A percentile compares a stretch with the other conserved stretches of the same genome.
phyloP scores from a whole-genome alignment of 768 basidiomycete species.

The Floccularia luteovirens region DNA sequence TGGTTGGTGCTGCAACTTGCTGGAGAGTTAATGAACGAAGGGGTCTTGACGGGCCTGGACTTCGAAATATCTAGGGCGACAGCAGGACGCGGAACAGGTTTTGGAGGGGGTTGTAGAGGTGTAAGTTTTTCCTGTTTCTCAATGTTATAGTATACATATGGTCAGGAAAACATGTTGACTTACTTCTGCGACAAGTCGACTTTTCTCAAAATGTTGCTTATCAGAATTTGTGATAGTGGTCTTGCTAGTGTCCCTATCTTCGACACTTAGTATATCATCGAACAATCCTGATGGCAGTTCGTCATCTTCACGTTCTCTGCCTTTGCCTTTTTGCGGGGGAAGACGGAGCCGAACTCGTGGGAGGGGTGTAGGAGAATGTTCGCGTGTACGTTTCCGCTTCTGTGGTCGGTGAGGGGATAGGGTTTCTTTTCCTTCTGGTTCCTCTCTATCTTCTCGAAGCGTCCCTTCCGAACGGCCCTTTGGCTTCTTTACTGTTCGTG shows the following conservation, averaged over 20 bases:
- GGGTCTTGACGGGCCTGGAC: constrained; percentile 54
- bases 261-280: constrained; percentile 67
- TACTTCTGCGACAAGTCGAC: constrained; percentile 71
- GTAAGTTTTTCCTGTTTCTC: constrained; percentile 38
- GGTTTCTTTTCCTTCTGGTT: constrained; percentile 43
- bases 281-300: constrained; percentile 56
- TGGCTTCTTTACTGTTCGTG: too few relatives aligned
- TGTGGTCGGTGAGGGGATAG: constrained; percentile 18
- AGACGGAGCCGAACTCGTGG: constrained; percentile 47
- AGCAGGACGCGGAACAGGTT: constrained; percentile 11
- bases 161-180: constrained; percentile 12
- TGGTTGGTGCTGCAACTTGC: constrained; percentile 29
- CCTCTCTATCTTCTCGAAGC: constrained; percentile 46
- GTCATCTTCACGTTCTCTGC: constrained; percentile 64
- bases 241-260: constrained; percentile 67
- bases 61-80: constrained; percentile 18
- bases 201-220: constrained; percentile 66
- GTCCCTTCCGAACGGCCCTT: too few relatives aligned
- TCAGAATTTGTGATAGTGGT: constrained; percentile 58
- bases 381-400: constrained; percentile 42
- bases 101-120: constrained; percentile 28
- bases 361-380: constrained; percentile 27
- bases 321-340: constrained; percentile 52
- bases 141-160: constrained; percentile 3
- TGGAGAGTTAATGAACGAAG: constrained; percentile 53